phyloP scores from a whole-genome alignment of 257 asterid species.

The Plantago major region DNA sequence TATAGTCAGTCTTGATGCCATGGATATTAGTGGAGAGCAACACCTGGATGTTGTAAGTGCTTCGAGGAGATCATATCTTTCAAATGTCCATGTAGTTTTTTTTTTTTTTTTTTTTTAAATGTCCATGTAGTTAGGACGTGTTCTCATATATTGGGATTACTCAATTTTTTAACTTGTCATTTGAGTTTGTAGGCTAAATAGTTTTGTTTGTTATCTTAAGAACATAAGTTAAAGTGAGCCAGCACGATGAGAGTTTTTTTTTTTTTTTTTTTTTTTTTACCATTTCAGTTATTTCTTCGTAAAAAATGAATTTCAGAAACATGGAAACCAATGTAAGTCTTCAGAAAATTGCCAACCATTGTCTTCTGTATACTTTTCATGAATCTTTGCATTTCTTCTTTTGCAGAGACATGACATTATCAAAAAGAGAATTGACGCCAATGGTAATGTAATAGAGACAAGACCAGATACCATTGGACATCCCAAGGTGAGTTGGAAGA shows the following conservation, averaged over 20 bases:
- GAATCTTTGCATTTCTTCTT: constrained; percentile 22
- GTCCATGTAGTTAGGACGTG: too few species aligned
- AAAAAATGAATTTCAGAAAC: constrained; percentile 6
- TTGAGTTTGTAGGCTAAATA: not conserved
- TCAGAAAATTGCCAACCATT: constrained; percentile 1
- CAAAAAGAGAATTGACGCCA: constrained; percentile 86
- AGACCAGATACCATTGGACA: constrained; percentile 87
- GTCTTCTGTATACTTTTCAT: not conserved
- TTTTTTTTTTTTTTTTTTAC: too few species aligned
- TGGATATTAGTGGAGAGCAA: constrained; percentile 99
- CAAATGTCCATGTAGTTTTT: constrained; percentile 6
- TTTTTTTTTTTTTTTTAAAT: too few species aligned
- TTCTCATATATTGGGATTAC: too few species aligned
- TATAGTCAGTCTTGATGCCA: constrained; percentile 88
- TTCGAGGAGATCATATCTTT: constrained; percentile 14
- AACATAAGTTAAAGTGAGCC: too few species aligned
- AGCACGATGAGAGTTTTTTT: too few species aligned
- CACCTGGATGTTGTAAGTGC: constrained; percentile 92
- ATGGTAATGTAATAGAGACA: constrained; percentile 87
- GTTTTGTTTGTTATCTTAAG: not conserved
- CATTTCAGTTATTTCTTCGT: too few species aligned
- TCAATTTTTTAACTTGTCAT: too few species aligned
- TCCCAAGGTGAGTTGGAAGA: constrained; percentile 59
- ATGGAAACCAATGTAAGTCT: constrained; percentile 7
- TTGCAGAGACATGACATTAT: constrained; percentile 93